Evolutionary conservation across 441 rosid genomes (phyloP), one percentile per base, ranked within the genome.

Genomic region (Jatropha podagrica): DNA sequence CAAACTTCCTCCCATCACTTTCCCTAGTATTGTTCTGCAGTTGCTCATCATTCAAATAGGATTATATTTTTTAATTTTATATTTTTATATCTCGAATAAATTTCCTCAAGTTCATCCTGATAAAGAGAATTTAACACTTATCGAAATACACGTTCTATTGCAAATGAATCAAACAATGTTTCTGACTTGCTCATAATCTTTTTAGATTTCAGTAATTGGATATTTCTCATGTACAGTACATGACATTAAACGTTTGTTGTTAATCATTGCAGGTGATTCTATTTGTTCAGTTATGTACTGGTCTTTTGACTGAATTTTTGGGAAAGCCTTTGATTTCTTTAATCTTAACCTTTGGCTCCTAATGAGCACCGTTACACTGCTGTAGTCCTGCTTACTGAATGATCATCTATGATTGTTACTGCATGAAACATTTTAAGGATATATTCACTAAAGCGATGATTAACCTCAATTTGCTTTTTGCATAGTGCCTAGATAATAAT

Each of bases 91-190:
- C 23, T 37, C 37, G 38, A 26, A 63, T 63, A 51, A 71, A 41
- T 56, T 38, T 27, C 23, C n/a, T 18, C 41, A n/a, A 32, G 27
- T 37, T 58, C n/a, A 44, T 13, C 37, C 14, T 55, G 56, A 44
- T 55, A 32, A 49, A 55, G 49, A 73, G 46, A 63, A 38, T 4
- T 72, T 14, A 52, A 37, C 9, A 40, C 59, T 26, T 74, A 72
- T 67, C 13, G 26, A 27, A 23, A n/a, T 17, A 27, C 32, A 20
- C 23, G 26, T 7, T 49, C 46, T 7, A 62, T 18, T 0, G 46
- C 23, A 73, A 62, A 61, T 71, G 40, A 58, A 56, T 40, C 37
- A 20, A 14, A 40, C 23, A 37, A 8, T 58, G 7, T 64, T 20
- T 64, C 15, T 17, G 49, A 64, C 68, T 64, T 11, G 23, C 9